These are phyloP conservation scores for Oryza officinalis DNA, from an alignment of 176 grass and related monocot genomes.

Conservation along the genomic window DNA sequence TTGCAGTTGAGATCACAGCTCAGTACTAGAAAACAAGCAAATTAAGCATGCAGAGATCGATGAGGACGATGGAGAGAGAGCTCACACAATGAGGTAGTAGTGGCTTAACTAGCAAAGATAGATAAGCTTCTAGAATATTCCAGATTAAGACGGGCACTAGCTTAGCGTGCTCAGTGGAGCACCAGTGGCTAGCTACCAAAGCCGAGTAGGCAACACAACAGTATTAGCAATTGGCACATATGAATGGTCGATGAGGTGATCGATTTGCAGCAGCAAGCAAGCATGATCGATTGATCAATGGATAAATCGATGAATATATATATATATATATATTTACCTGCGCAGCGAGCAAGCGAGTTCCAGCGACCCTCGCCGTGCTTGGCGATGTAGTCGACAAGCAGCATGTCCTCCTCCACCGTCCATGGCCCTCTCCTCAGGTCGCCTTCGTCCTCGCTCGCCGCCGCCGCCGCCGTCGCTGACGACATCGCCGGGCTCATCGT, in stretches of 20 bases:
- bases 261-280: too few relatives aligned
- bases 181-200: background rate
- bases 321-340: conserved; percentile 64
- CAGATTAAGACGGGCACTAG: background rate
- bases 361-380: conserved; percentile 77
- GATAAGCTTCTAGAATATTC: background rate
- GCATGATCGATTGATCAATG: too few relatives aligned
- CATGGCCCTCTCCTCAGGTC: conserved; percentile 74
- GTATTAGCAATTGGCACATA: background rate
- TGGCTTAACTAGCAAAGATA: background rate
- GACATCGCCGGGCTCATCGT: conserved; percentile 25
- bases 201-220: background rate
- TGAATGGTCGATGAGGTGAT: too few relatives aligned
- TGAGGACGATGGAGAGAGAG: too few relatives aligned
- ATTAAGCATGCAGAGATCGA: too few relatives aligned
- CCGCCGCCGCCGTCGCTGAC: too few relatives aligned
- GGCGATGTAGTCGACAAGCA: conserved; percentile 75
- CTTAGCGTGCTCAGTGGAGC: background rate
- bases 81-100: too few relatives aligned
- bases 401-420: conserved; percentile 76
- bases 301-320: background rate
- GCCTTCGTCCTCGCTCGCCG: conserved; percentile 32
- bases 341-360: conserved; percentile 85
- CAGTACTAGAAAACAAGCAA: too few relatives aligned
- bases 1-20: too few relatives aligned